These are phyloP conservation scores for Fusarium protoensiforme DNA, from an alignment of 2,329 filamentous ascomycete genomes.

Conservation along the genomic window DNA sequence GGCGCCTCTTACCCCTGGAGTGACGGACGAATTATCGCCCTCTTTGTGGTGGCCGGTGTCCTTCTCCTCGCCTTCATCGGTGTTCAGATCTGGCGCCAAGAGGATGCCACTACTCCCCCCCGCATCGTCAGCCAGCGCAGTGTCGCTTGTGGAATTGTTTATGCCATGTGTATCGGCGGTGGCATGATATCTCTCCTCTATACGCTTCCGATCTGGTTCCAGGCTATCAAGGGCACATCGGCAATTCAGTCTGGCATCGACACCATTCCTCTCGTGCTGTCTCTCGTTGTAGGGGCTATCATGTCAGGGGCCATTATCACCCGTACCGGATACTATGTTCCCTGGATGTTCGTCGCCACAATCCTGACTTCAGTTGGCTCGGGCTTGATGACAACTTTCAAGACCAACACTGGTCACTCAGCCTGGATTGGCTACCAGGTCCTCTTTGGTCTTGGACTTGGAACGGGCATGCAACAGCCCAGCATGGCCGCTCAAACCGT, in stretches of 20 bases:
- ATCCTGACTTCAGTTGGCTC: constrained; percentile 55
- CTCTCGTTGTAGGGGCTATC: constrained; percentile 58
- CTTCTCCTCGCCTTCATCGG: constrained; percentile 57
- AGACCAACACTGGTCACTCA: constrained; percentile 53
- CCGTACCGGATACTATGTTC: constrained; percentile 51
- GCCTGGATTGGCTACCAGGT: constrained; percentile 69
- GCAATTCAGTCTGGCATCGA: constrained; percentile 63
- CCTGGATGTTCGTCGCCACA: constrained; percentile 51
- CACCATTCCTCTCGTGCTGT: constrained; percentile 60
- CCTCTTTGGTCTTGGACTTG: constrained; percentile 62
- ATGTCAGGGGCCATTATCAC: constrained; percentile 53
- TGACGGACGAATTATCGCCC: constrained; percentile 56
- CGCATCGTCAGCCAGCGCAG: constrained; percentile 55
- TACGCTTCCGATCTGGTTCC: constrained; percentile 63
- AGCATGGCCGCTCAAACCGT: constrained; percentile 62
- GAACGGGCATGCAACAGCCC: constrained; percentile 56
- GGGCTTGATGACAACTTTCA: constrained; percentile 64
- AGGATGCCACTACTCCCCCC: constrained; percentile 56
- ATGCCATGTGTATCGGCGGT: constrained; percentile 58
- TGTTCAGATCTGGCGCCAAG: constrained; percentile 53
- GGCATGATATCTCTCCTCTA: constrained; percentile 62
- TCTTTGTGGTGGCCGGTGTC: constrained; percentile 57
- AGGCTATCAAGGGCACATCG: constrained; percentile 59
- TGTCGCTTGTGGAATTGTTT: constrained; percentile 51
- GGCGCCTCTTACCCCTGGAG: constrained; percentile 62